These are phyloP conservation scores for Sutorius australiensis DNA, from an alignment of 768 basidiomycete genomes.

Conservation along the genomic window DNA sequence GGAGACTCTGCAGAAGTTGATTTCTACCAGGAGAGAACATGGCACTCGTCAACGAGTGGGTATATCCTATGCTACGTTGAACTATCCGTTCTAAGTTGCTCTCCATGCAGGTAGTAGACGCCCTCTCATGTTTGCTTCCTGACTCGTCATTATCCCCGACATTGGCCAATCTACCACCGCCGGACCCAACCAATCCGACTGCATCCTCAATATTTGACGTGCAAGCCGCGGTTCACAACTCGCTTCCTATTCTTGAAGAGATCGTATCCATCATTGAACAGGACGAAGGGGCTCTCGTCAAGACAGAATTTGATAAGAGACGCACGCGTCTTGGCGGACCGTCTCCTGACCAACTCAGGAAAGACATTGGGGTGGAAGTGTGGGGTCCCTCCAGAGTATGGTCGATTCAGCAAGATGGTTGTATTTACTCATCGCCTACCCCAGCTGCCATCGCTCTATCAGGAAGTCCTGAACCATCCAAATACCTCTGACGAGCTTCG, in stretches of 20 bases:
- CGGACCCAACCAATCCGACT: conserved; percentile 73
- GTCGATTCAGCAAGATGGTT: neutral
- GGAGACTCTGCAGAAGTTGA: conserved; percentile 72
- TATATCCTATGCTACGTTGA: neutral
- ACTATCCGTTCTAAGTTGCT: neutral
- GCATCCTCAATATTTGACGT: conserved; percentile 53
- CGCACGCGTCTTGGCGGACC: conserved; percentile 72
- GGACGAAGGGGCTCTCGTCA: conserved; percentile 54
- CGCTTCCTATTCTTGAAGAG: conserved; percentile 70
- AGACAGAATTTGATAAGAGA: conserved; percentile 71
- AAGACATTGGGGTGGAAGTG: conserved; percentile 66
- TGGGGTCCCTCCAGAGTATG: conserved; percentile 58
- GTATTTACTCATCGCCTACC: conserved; percentile 9
- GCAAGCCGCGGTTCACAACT: conserved; percentile 64
- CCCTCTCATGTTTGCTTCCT: conserved; percentile 70
- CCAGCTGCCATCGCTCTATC: conserved; percentile 69
- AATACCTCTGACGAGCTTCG: conserved; percentile 76
- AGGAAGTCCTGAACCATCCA: conserved; percentile 79
- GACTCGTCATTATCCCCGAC: conserved; percentile 60
- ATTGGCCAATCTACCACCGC: conserved; percentile 64
- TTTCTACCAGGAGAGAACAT: conserved; percentile 57
- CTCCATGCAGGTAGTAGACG: conserved; percentile 53
- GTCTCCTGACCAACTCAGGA: conserved; percentile 52
- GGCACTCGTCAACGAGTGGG: conserved; percentile 60
- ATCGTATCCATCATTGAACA: conserved; percentile 60